Percentiles rank a stretch among this genome's conserved stretches.
Conservation (phyloP, 75 land plant genomes). For the Sequoia sempervirens region DNA sequence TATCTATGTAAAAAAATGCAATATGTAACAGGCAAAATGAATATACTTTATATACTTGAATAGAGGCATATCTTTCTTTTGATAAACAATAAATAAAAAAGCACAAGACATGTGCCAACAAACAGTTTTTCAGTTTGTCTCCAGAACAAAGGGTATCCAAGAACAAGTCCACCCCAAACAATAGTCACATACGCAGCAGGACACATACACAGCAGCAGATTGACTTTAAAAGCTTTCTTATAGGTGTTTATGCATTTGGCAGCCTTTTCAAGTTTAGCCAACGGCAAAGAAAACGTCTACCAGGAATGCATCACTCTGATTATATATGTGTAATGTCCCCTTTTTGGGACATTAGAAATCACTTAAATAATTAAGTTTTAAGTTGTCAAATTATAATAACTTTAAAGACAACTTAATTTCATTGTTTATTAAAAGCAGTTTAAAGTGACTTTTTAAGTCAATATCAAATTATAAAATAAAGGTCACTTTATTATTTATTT, state of each 20-base stretch:
- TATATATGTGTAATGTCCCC: too few species aligned
- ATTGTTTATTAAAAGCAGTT: too few species aligned
- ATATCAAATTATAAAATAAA: too few species aligned
- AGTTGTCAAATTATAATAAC: too few species aligned
- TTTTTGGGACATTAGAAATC: too few species aligned
- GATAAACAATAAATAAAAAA: not conserved
- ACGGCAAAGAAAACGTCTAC: not conserved
- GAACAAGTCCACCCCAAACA: not conserved
- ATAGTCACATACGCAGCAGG: too few species aligned
- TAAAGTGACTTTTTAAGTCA: too few species aligned
- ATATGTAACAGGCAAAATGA: not conserved
- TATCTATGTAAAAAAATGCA: not conserved
- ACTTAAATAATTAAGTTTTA: too few species aligned
- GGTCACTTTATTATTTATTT: too few species aligned
- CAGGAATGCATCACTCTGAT: not conserved
- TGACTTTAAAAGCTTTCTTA: not conserved
- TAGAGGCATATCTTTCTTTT: not conserved
- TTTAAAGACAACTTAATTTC: too few species aligned
- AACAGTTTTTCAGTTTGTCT: not conserved
- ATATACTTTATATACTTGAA: not conserved
- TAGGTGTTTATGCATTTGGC: not conserved
- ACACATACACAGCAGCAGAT: not conserved
- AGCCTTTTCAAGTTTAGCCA: not conserved
- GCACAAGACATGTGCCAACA: not conserved
- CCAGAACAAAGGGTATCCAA: not conserved